These are phyloP conservation scores for Colletotrichum horii DNA, from an alignment of 2,329 filamentous ascomycete genomes.

Conservation along the genomic window DNA sequence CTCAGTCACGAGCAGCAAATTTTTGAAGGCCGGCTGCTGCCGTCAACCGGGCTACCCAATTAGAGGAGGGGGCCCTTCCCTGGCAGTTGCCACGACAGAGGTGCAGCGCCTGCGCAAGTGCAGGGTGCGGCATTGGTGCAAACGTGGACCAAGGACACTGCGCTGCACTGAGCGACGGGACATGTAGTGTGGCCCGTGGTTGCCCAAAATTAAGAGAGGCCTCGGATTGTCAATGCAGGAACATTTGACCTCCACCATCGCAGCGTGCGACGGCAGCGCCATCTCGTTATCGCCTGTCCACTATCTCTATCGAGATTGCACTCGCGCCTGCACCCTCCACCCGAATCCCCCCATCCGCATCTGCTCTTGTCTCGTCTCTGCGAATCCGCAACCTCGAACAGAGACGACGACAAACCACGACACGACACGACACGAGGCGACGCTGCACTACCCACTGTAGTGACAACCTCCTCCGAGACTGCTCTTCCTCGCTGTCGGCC, in stretches of 20 bases:
- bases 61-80: background rate
- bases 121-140: background rate
- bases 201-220: constrained; percentile 11
- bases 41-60: background rate
- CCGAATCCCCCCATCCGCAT: background rate
- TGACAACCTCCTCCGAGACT: background rate
- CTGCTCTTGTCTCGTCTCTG: background rate
- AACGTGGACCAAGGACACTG: background rate
- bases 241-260: constrained; percentile 8
- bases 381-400: background rate
- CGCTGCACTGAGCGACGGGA: background rate
- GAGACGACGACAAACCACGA: background rate
- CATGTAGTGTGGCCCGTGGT: constrained; percentile 8
- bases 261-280: constrained; percentile 2
- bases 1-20: background rate
- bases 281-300: background rate
- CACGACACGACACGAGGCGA: background rate
- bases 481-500: background rate
- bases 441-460: background rate
- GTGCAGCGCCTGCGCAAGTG: background rate
- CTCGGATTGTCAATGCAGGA: constrained; percentile 21
- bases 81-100: constrained; percentile 13
- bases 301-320: background rate
- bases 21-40: background rate
- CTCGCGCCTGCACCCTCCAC: background rate